Base-by-base conservation (phyloP, 495 filamentous ascomycete species). In the Xylaria grammica region DNA sequence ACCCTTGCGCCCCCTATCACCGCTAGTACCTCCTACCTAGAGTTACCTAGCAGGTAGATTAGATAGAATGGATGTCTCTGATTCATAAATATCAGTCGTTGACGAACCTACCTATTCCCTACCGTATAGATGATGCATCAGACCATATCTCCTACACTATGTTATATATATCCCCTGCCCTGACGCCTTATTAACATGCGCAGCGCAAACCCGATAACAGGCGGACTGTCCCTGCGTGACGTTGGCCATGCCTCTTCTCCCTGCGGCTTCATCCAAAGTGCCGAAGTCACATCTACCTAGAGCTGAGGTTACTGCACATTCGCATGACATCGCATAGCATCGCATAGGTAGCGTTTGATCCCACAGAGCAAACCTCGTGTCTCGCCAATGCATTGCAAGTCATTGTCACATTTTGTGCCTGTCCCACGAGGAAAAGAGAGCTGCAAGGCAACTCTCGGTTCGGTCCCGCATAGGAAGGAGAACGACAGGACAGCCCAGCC, bases 341-440 rank as follows among this genome's bases (percentile, higher is more conserved):
- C 5, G 40, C 40, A 48, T 62, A 26, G 38, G 38, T 55, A 8
- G 62, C 53, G 32, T 65, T 58, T 51, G 32, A 40, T 50, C 61
- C 44, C 62, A 49, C 45, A 52, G 45, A 48, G 24, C 44, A 44
- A 40, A 49, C 51, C 51, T 54, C 60, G 51, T 38, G 60, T 48
- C 60, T 46, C 51, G 60, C 52, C 51, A 63, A 63, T 48, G 60
- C 60, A 62, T 34, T 62, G 58, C 30, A 61, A 29, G 46, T 24
- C 36, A 40, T 45, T 19, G 49, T 62, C 17, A 26, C 49, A 62
- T 54, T 34, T 54, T 38, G 36, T 45, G 40, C 29, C 56, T 29
- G 19, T 59, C 42, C 42, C 42, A 26, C 42, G 42, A 48, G 27
- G 38, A 15, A 58, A 15, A n/a, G 3, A 29, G 10, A 44, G 44